phyloP scores from a whole-genome alignment of 78 protist genomes.

The Trichosphaerium sp. region DNA sequence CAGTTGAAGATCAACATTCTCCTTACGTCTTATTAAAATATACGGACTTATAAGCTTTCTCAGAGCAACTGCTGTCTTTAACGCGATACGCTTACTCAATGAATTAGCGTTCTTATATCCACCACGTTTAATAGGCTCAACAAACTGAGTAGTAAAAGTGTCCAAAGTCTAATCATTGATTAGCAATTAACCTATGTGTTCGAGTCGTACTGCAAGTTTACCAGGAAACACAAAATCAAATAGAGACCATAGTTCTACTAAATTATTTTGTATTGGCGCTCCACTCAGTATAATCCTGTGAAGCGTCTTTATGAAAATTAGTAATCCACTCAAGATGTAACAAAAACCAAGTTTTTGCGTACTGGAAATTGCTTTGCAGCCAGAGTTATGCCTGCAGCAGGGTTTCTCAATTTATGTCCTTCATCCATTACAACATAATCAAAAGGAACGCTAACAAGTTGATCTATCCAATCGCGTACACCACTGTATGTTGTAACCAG shows the following conservation, averaged over 20 bases:
- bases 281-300: slow-evolving; percentile 89
- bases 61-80: slow-evolving; percentile 68
- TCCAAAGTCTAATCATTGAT: slow-evolving; percentile 24
- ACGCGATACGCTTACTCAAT: slow-evolving; percentile 66
- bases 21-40: slow-evolving; percentile 80
- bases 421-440: slow-evolving; percentile 89
- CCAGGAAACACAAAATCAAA: slow-evolving; percentile 97
- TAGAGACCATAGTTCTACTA: slow-evolving; percentile 96
- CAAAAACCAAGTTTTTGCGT: background rate
- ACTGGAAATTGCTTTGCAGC: slow-evolving; percentile 58
- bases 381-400: slow-evolving; percentile 79
- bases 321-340: background rate
- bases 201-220: slow-evolving; percentile 48
- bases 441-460: slow-evolving; percentile 37
- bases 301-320: slow-evolving; percentile 24
- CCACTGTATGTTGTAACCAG: slow-evolving; percentile 80
- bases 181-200: background rate
- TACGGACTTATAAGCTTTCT: slow-evolving; percentile 79
- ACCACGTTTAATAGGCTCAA: slow-evolving; percentile 73
- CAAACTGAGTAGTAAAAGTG: slow-evolving; percentile 57
- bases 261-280: slow-evolving; percentile 93
- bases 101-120: slow-evolving; percentile 62
- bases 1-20: slow-evolving; percentile 54
- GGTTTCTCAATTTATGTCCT: slow-evolving; percentile 95
- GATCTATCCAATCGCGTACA: slow-evolving; percentile 17